Conservation (phyloP, 345 rosid genomes). For the Brassica cretica region DNA sequence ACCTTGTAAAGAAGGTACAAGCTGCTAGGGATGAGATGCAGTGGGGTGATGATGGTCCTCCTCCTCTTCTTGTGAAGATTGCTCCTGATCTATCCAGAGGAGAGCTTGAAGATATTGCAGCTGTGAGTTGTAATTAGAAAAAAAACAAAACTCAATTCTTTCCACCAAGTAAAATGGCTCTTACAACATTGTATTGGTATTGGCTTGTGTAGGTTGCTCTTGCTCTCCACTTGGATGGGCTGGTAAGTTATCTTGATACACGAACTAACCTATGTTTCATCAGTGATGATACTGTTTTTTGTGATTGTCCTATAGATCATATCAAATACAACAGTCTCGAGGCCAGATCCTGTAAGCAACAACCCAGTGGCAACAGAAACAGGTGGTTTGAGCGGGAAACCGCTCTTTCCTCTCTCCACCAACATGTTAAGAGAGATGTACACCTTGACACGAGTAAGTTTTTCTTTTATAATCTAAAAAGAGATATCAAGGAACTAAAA, state of each 20-base stretch:
- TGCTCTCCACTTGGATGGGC: conserved; percentile 92
- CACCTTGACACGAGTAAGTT: conserved; percentile 80
- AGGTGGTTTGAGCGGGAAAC: conserved; percentile 95
- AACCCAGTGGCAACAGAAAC: conserved; percentile 65
- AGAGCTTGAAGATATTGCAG: conserved; percentile 98
- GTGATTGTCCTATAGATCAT: conserved; percentile 57
- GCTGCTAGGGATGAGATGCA: conserved; percentile 99
- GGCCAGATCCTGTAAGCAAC: conserved; percentile 68
- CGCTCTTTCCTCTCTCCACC: conserved; percentile 74
- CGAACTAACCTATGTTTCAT: neutral
- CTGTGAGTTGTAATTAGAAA: conserved; percentile 45
- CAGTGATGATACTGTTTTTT: neutral
- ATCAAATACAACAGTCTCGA: conserved; percentile 87
- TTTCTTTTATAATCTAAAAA: neutral
- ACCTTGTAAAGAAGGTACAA: conserved; percentile 93
- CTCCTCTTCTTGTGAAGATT: conserved; percentile 93
- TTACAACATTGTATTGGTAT: conserved; percentile 34
- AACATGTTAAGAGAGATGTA: conserved; percentile 86
- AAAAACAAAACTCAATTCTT: conserved; percentile 9
- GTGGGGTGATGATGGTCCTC: conserved; percentile 99
- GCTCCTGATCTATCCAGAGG: conserved; percentile 95
- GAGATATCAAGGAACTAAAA: neutral
- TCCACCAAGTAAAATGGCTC: conserved; percentile 16
- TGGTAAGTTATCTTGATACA: conserved; percentile 52
- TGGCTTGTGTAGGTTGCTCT: conserved; percentile 75